Conservation (phyloP, 179 eudicot genomes). For the Heliamphora pulchella region DNA sequence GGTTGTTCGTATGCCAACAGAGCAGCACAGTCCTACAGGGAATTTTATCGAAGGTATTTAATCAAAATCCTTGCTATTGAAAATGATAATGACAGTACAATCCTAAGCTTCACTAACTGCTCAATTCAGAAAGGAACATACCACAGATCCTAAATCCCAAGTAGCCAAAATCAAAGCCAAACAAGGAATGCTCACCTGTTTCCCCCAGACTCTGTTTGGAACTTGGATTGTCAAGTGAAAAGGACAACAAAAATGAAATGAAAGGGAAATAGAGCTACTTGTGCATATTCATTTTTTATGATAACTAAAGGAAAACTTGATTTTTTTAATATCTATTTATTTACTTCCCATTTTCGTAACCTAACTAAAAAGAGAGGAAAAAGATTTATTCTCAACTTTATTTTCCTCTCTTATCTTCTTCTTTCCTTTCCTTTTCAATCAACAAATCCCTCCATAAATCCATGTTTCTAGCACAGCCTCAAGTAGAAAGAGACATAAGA, state of each 20-base stretch:
- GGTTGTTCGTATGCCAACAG: slow-evolving; percentile 87
- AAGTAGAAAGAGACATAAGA: background rate
- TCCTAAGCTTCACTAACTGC: background rate
- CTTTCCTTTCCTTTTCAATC: too few relatives aligned
- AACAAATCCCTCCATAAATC: too few relatives aligned
- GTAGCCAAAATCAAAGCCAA: background rate
- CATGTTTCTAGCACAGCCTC: too few relatives aligned
- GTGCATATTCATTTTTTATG: background rate
- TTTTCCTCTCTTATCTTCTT: background rate
- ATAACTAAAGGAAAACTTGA: too few relatives aligned
- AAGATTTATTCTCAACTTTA: background rate
- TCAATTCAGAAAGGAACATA: background rate
- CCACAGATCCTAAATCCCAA: background rate
- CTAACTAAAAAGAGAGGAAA: background rate
- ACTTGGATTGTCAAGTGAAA: background rate
- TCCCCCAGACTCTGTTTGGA: background rate
- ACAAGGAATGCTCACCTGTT: background rate
- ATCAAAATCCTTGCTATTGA: background rate
- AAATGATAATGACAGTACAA: background rate
- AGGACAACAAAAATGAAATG: background rate
- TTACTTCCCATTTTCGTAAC: background rate
- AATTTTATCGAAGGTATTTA: background rate
- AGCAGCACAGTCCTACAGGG: slow-evolving; percentile 66
- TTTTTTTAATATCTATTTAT: background rate
- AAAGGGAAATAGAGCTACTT: background rate